Evolutionary conservation across 75 land plant species (phyloP), one percentile per base, ranked within the genome.

Genomic region (Chamaecyparis obtusa): DNA sequence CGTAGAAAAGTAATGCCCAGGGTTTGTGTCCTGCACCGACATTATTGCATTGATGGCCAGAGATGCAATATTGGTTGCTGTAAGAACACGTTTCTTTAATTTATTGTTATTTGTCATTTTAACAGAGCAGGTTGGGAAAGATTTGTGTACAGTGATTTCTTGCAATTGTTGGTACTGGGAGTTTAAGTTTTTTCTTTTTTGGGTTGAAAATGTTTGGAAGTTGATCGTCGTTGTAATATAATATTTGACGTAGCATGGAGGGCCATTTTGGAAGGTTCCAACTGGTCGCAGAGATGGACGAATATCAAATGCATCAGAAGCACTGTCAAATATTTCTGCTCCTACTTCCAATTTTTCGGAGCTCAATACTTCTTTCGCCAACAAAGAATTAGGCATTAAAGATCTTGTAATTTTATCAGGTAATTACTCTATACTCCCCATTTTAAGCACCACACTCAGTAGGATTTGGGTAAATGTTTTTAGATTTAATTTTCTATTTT

Each of bases 11-110:
- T 87, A 81, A 55, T 95, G 96, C 88, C 95, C 95, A 5, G 93
- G 93, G 9, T 86, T 92, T 11, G 95, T 95, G 14, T 95, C 96
- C 16, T 95, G 96, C 67, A 95, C 96, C 0, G 96, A 95, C 54
- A 90, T 91, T 46, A 32, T 95, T 14, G 84, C 94, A 1, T 86
- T 94, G 36, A 88, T 83, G 3, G 92, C 96, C 0, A 90, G 95
- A 87, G 95, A 94, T 83, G 48, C 94, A 19, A 0, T 84, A 21
- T 11, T 74, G 14, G 76, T 33, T 74, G 76, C 36, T 3, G 76
- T 74, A 24, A 74, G 37, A 7, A 67, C 30, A 67, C 27, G n/a
- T 67, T 51, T 51, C 16, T 51, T 51, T 51, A 11, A 51, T 13
- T 13, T 51, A 11, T 51, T 51, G 9, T 8, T 48, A 1, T 51